These are phyloP conservation scores for Physaria fendleri DNA, from an alignment of 345 rosid species.

Conservation along the genomic window DNA sequence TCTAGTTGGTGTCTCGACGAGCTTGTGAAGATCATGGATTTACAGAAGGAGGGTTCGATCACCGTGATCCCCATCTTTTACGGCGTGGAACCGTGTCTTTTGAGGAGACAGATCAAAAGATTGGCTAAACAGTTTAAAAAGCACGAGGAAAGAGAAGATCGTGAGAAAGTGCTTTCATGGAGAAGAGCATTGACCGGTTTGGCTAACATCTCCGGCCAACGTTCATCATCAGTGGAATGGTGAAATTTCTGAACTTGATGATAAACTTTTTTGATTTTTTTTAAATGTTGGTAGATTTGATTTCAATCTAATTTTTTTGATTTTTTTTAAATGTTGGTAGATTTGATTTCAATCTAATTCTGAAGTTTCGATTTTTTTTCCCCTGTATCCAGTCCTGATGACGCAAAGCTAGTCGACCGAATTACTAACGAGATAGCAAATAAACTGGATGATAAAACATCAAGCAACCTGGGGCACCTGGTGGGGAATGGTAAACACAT, in stretches of 20 bases:
- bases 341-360: not conserved
- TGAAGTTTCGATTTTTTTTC: not conserved
- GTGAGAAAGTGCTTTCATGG: slow-evolving; percentile 16
- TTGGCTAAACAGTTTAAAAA: slow-evolving; percentile 20
- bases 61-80: slow-evolving; percentile 30
- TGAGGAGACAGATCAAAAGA: slow-evolving; percentile 7
- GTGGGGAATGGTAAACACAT: slow-evolving; percentile 30
- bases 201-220: not conserved
- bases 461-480: not conserved
- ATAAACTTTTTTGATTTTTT: too few species aligned
- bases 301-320: not conserved
- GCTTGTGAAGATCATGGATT: slow-evolving; percentile 19
- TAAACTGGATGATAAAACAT: too few species aligned
- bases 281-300: too few species aligned
- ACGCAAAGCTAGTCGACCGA: slow-evolving; percentile 20
- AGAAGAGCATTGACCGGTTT: slow-evolving; percentile 19
- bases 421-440: too few species aligned
- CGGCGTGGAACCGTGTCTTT: slow-evolving; percentile 18
- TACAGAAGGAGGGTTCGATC: not conserved
- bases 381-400: slow-evolving; percentile 21
- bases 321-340: not conserved
- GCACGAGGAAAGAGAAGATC: slow-evolving; percentile 11
- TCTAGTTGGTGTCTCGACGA: slow-evolving; percentile 28
- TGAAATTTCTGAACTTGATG: not conserved
- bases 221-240: slow-evolving; percentile 12